phyloP scores from a whole-genome alignment of 495 filamentous ascomycete genomes.

The Aspergillus nidulans region DNA sequence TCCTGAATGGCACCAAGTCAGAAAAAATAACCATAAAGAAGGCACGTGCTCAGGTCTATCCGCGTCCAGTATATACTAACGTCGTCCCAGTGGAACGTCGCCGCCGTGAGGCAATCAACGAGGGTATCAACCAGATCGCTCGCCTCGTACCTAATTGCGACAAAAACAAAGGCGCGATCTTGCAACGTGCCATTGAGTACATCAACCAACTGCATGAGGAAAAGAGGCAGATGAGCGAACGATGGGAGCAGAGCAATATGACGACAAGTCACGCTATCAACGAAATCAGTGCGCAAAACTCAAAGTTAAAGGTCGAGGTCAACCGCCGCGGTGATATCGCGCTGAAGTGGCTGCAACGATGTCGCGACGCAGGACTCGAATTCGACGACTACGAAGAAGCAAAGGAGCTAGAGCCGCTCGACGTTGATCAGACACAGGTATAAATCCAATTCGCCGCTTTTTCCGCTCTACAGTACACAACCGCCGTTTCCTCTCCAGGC shows the following conservation, averaged over 20 bases:
- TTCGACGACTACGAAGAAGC: slow-evolving; percentile 47
- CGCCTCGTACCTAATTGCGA: slow-evolving; percentile 97
- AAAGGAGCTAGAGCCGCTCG: slow-evolving; percentile 37
- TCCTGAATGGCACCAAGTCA: slow-evolving; percentile 96
- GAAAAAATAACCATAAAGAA: slow-evolving; percentile 99
- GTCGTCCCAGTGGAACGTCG: slow-evolving; percentile 79
- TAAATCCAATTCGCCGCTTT: neutral
- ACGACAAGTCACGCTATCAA: slow-evolving; percentile 90
- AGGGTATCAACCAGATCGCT: slow-evolving; percentile 96
- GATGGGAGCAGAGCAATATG: slow-evolving; percentile 95
- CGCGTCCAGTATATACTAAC: slow-evolving; percentile 11
- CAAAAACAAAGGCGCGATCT: slow-evolving; percentile 97
- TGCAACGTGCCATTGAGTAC: slow-evolving; percentile 90
- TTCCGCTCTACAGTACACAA: slow-evolving; percentile 2
- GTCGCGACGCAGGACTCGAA: slow-evolving; percentile 67
- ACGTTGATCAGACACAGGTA: slow-evolving; percentile 34
- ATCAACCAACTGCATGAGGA: slow-evolving; percentile 94
- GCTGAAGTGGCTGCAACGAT: slow-evolving; percentile 76
- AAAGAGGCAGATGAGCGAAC: slow-evolving; percentile 87
- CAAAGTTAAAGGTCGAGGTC: slow-evolving; percentile 81
- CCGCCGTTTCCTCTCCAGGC: neutral
- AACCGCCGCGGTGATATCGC: slow-evolving; percentile 49
- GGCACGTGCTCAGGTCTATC: slow-evolving; percentile 51
- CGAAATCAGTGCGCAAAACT: slow-evolving; percentile 81
- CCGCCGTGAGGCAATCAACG: slow-evolving; percentile 96